Percentiles rank a stretch among this genome's conserved stretches.
phyloP scores from a whole-genome alignment of 805 yeast species.

The Candida peoriensis region DNA sequence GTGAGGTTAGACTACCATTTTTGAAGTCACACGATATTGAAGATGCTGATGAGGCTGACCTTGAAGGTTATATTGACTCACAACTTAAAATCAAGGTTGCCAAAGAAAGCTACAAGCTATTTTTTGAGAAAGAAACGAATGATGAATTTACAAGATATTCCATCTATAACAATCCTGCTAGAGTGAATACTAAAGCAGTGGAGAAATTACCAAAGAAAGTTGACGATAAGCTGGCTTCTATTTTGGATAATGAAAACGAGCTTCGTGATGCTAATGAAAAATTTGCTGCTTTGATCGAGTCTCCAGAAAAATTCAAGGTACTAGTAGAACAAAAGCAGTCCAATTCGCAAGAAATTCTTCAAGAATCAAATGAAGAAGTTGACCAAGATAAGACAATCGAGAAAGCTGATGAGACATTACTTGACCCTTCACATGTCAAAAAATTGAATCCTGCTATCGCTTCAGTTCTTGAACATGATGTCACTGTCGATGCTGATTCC shows the following conservation, averaged over 20 bases:
- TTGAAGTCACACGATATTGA: conserved; percentile 43
- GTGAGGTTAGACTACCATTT: conserved; percentile 75
- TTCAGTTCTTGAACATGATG: conserved; percentile 23
- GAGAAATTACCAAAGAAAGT: conserved; percentile 35
- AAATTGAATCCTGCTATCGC: conserved; percentile 20
- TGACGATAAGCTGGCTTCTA: conserved; percentile 26
- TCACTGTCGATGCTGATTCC: conserved; percentile 41
- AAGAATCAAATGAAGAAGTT: conserved; percentile 11
- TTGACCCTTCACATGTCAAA: conserved; percentile 8
- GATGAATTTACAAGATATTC: conserved; percentile 73
- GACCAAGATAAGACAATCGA: conserved; percentile 16
- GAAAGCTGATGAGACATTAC: conserved; percentile 18
- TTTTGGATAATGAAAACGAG: conserved; percentile 25
- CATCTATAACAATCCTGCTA: conserved; percentile 35
- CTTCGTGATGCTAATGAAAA: conserved; percentile 23
- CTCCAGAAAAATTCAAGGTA: conserved; percentile 18
- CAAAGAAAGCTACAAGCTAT: conserved; percentile 70
- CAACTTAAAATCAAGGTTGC: conserved; percentile 75
- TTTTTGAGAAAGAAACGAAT: conserved; percentile 72
- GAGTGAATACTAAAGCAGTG: conserved; percentile 25
- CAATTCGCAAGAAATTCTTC: conserved; percentile 7
- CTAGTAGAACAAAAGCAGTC: conserved; percentile 6
- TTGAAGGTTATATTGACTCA: conserved; percentile 61
- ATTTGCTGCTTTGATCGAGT: conserved; percentile 15
- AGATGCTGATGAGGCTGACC: conserved; percentile 43